phyloP scores from a whole-genome alignment of 2,329 filamentous ascomycete species.

The Aspergillus terreus region DNA sequence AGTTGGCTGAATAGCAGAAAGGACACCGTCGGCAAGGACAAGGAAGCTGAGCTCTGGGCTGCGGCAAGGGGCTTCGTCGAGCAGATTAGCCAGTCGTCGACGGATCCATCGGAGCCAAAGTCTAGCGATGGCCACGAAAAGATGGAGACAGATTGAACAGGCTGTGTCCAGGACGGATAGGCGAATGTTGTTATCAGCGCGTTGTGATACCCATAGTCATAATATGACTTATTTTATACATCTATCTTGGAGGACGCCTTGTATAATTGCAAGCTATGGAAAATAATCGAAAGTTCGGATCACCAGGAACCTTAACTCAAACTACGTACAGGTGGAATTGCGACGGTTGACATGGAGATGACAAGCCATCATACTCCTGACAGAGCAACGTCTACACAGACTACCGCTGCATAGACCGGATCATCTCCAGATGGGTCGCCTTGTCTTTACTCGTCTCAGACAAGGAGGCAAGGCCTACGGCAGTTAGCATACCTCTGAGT shows the following conservation, averaged over 20 bases:
- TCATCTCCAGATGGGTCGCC: slow-evolving; percentile 84
- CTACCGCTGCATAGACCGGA: slow-evolving; percentile 55
- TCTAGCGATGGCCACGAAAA: slow-evolving; percentile 21
- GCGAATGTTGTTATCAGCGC: neutral
- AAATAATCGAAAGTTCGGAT: slow-evolving; percentile 7
- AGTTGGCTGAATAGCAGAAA: slow-evolving; percentile 87
- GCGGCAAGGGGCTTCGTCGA: slow-evolving; percentile 56
- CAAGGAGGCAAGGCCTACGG: slow-evolving; percentile 64
- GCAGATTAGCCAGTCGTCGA: slow-evolving; percentile 23
- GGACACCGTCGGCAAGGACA: slow-evolving; percentile 74
- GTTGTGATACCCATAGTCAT: slow-evolving; percentile 20
- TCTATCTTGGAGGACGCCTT: too few species aligned
- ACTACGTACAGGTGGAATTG: slow-evolving; percentile 12
- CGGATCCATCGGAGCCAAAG: slow-evolving; percentile 8
- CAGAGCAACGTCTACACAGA: neutral
- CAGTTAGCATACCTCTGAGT: neutral
- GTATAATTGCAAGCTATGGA: neutral
- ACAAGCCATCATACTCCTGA: neutral
- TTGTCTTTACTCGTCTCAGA: slow-evolving; percentile 81
- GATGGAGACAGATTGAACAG: slow-evolving; percentile 39
- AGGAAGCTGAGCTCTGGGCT: slow-evolving; percentile 76
- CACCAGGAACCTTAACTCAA: slow-evolving; percentile 13
- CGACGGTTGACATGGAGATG: neutral
- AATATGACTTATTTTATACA: neutral
- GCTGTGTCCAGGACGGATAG: neutral